A percentile compares a stretch with the other conserved stretches of the same genome.
Conservation (phyloP, 1,284 basidiomycete genomes). For the Irpex sp. region DNA sequence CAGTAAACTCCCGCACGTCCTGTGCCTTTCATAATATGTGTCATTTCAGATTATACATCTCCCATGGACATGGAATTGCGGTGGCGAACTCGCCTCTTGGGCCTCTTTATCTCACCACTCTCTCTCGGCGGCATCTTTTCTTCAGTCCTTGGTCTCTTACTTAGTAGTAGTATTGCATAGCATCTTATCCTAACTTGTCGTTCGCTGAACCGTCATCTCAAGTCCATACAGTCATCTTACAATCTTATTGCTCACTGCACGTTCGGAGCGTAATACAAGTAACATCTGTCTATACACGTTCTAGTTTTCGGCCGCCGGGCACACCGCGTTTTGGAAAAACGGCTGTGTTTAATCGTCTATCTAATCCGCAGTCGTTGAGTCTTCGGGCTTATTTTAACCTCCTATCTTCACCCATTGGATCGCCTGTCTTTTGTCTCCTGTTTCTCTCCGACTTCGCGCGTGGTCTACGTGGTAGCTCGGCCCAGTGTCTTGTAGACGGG, state of each 20-base stretch:
- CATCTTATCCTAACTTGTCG: neutral
- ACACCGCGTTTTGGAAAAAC: neutral
- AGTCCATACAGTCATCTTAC: neutral
- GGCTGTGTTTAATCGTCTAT: neutral
- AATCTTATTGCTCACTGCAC: slow-evolving; percentile 6
- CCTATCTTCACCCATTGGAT: neutral
- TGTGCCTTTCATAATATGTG: neutral
- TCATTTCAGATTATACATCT: neutral
- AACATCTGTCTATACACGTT: neutral
- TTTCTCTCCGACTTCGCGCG: neutral
- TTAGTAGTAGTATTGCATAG: neutral
- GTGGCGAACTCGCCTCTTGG: neutral
- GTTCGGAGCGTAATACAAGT: slow-evolving; percentile 6
- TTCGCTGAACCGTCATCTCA: neutral
- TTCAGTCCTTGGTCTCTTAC: neutral
- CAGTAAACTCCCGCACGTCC: neutral
- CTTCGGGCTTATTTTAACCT: neutral
- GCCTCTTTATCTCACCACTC: neutral
- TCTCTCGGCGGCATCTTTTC: neutral
- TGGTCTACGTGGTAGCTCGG: neutral
- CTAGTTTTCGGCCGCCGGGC: neutral
- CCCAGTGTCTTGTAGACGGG: neutral
- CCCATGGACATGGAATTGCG: neutral
- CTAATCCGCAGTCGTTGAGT: neutral
- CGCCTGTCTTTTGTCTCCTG: neutral